Evolutionary conservation across 805 yeast genomes (phyloP), one percentile per base, ranked within the genome.

Genomic region (Sugiyamaella marilandica): DNA sequence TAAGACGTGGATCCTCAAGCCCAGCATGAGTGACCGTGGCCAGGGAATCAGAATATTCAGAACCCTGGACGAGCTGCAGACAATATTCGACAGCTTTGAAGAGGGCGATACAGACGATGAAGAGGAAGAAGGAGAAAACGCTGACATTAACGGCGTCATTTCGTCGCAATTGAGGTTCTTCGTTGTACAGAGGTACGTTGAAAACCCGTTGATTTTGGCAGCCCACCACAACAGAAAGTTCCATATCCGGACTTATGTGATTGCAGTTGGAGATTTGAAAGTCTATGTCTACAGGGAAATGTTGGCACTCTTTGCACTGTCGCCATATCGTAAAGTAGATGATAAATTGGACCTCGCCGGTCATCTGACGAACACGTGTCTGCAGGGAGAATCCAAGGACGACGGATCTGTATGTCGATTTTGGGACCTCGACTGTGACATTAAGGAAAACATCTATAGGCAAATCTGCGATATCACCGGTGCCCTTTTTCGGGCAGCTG

Each of bases 11-110:
- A 94, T 94, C 36, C 75, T 94, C 65, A 94, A 94, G 65, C 99
- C 99, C 13, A 83, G 96, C 58, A 90, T 94, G 97, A 86, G 95
- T 63, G 99, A 94, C 65, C 84, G 92, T 65, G 99, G 96, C 10
- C 97, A 94, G 66, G 99, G 99, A 0, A 92, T 94, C 47, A 73
- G 96, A 37, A 69, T 94, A 0, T 94, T 94, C 71, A 76, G 76
- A 51, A 83, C 90, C 0, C 74, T 88, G 34, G 87, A 83, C 8
- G 94, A 90, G 62, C 72, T 94, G 47, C 97, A 91, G 67, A 77
- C 69, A 2, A 83, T 92, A 2, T 92, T 94, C 67, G 87, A 94
- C 61, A 81, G 85, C 2, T 90, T 89, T 67, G 97, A 91, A 60
- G 92, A 83, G 57, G 85, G 75, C n/a, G 79, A 71, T 2, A 79